A percentile compares a stretch with the other conserved stretches of the same genome.
These are phyloP conservation scores for Mycena maculata DNA, from an alignment of 768 basidiomycete species.

Conservation along the genomic window DNA sequence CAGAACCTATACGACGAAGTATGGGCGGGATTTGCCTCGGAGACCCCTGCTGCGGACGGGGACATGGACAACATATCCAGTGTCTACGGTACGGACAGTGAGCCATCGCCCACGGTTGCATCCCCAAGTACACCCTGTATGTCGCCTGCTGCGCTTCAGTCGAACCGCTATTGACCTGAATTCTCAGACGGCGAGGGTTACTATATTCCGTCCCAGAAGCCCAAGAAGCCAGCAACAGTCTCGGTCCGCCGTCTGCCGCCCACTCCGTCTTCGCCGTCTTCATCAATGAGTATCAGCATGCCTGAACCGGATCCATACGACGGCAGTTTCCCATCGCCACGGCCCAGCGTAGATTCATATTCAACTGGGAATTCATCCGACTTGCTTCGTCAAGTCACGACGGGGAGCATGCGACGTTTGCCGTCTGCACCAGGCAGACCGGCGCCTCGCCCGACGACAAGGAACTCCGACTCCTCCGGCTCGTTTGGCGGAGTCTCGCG, in stretches of 20 bases:
- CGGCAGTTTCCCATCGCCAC: slow-evolving; percentile 26
- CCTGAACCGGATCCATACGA: slow-evolving; percentile 34
- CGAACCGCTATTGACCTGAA: slow-evolving; percentile 1
- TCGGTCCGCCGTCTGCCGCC: slow-evolving; percentile 31
- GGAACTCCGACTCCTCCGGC: slow-evolving; percentile 13
- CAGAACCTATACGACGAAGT: slow-evolving; percentile 38
- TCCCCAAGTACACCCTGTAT: slow-evolving; percentile 30
- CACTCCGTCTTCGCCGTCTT: slow-evolving; percentile 30
- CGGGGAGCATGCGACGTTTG: slow-evolving; percentile 32
- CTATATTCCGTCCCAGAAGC: slow-evolving; percentile 15
- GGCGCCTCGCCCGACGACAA: slow-evolving; percentile 4
- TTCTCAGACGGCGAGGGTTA: slow-evolving; percentile 23
- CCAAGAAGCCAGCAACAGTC: neutral
- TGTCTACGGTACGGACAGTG: slow-evolving; percentile 13
- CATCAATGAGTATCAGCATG: slow-evolving; percentile 23
- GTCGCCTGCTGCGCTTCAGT: slow-evolving; percentile 6
- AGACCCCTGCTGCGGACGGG: slow-evolving; percentile 17
- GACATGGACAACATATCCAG: slow-evolving; percentile 27
- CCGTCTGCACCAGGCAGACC: slow-evolving; percentile 32
- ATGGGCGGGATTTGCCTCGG: slow-evolving; percentile 35
- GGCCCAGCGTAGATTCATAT: slow-evolving; percentile 33
- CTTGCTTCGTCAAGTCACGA: slow-evolving; percentile 31
- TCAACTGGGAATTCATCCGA: slow-evolving; percentile 15
- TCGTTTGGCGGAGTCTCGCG: slow-evolving; percentile 30
- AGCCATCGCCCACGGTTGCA: slow-evolving; percentile 19